Percentiles rank a stretch among this genome's conserved stretches.
These are phyloP conservation scores for Diplodia scrobiculata DNA, from an alignment of 2,329 filamentous ascomycete genomes.

Conservation along the genomic window DNA sequence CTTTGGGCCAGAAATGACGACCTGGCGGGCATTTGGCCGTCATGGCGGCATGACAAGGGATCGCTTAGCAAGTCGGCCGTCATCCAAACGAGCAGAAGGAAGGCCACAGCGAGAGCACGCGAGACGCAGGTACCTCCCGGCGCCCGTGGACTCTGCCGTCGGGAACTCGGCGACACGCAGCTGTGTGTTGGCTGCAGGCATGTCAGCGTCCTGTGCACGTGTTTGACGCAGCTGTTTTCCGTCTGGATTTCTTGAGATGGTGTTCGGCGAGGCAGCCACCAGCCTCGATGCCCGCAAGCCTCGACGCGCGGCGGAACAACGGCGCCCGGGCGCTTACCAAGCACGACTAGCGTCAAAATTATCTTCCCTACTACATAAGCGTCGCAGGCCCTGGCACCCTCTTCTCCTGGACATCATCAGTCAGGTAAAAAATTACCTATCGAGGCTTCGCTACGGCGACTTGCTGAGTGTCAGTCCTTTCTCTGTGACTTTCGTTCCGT, in stretches of 20 bases:
- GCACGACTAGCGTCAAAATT: conserved; percentile 5
- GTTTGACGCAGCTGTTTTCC: background rate
- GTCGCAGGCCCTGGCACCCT: conserved; percentile 34
- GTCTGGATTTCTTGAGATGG: background rate
- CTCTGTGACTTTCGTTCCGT: conserved; percentile 47
- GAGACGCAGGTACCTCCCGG: background rate
- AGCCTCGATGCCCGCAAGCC: too few species aligned
- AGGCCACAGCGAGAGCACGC: conserved; percentile 15
- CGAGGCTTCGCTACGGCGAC: conserved; percentile 47
- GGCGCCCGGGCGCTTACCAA: background rate
- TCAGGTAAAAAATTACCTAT: conserved; percentile 41
- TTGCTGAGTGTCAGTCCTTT: conserved; percentile 48
- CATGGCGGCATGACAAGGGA: conserved; percentile 9
- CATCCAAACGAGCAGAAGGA: background rate
- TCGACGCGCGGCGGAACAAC: too few species aligned
- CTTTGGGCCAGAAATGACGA: background rate
- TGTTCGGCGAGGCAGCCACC: background rate
- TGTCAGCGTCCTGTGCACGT: background rate
- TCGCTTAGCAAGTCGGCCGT: conserved; percentile 4
- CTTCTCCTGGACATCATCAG: conserved; percentile 42
- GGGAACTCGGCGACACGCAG: background rate
- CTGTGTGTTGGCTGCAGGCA: background rate
- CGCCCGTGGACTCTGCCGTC: background rate
- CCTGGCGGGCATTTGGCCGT: conserved; percentile 18
- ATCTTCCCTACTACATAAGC: background rate